A percentile compares a stretch with the other conserved stretches of the same genome.
Conservation (phyloP, 31 red algal genomes). For the Asparagopsis taxiformis region DNA sequence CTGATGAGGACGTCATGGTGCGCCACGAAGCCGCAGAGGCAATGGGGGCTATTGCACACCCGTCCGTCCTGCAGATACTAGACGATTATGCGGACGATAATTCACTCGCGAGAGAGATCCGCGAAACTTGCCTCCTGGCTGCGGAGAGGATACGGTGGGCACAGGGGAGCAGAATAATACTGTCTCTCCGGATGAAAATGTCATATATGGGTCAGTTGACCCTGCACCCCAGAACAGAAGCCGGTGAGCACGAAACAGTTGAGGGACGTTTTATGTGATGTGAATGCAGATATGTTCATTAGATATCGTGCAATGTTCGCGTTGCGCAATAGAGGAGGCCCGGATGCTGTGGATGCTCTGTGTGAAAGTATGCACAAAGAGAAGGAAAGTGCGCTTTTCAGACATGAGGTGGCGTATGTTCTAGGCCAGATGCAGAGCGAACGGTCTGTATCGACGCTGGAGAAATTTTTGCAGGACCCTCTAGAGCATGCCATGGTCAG, state of each 20-base stretch:
- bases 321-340: slow-evolving; percentile 54
- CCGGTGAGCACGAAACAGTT: slow-evolving; percentile 22
- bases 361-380: slow-evolving; percentile 60
- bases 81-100: slow-evolving; percentile 24
- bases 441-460: slow-evolving; percentile 53
- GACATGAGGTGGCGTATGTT: slow-evolving; percentile 96
- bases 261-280: slow-evolving; percentile 62
- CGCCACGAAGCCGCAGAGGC: slow-evolving; percentile 97
- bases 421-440: slow-evolving; percentile 80
- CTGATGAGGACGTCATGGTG: slow-evolving; percentile 82
- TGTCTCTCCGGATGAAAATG: not conserved
- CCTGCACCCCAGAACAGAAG: slow-evolving; percentile 38
- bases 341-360: slow-evolving; percentile 61
- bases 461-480: slow-evolving; percentile 39
- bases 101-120: slow-evolving; percentile 49
- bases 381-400: slow-evolving; percentile 70
- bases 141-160: slow-evolving; percentile 51
- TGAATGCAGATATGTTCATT: slow-evolving; percentile 34
- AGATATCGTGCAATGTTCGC: slow-evolving; percentile 88
- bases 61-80: slow-evolving; percentile 18
- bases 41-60: slow-evolving; percentile 81
- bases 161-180: slow-evolving; percentile 5
- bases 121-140: slow-evolving; percentile 85
- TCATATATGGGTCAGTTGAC: slow-evolving; percentile 32
- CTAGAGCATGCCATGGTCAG: slow-evolving; percentile 90